Evolutionary conservation across 2,329 filamentous ascomycete species (phyloP).

Genomic region (Colletotrichum simmondsii): DNA sequence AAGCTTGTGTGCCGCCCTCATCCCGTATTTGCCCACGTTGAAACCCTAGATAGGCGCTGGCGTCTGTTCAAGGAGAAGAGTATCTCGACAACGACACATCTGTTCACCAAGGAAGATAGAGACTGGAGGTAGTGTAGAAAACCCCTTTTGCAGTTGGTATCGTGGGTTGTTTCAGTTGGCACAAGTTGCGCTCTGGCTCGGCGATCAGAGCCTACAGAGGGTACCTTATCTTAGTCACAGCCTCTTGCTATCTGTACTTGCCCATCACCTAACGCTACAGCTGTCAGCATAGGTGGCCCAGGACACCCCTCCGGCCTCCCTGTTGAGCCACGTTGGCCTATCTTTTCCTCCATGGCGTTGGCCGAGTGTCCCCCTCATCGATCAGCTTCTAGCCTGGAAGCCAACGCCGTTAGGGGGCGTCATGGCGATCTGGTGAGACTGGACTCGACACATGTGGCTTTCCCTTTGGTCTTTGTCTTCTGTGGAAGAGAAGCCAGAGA

Average conservation of each 20-base stretch:
- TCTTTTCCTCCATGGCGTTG: background rate
- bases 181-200: slow-evolving; percentile 8
- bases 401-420: slow-evolving; percentile 3
- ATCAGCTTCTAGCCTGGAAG: background rate
- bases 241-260: background rate
- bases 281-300: background rate
- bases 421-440: background rate
- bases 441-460: slow-evolving; percentile 11
- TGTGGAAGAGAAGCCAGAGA: background rate
- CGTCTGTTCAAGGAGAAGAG: background rate
- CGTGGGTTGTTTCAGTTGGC: background rate
- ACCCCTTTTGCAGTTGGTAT: background rate
- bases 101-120: background rate
- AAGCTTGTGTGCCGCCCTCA: slow-evolving; percentile 10
- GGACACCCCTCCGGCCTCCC: slow-evolving; percentile 20
- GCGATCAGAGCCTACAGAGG: background rate
- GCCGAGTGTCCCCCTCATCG: background rate
- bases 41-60: slow-evolving; percentile 17
- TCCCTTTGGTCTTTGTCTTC: background rate
- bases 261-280: too few species aligned
- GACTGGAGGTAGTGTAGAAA: background rate
- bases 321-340: slow-evolving; percentile 4
- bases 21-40: slow-evolving; percentile 8
- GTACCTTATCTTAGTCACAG: background rate
- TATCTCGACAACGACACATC: slow-evolving; percentile 15